These are phyloP conservation scores for Letharia columbiana DNA, from an alignment of 495 filamentous ascomycete species.

Conservation along the genomic window DNA sequence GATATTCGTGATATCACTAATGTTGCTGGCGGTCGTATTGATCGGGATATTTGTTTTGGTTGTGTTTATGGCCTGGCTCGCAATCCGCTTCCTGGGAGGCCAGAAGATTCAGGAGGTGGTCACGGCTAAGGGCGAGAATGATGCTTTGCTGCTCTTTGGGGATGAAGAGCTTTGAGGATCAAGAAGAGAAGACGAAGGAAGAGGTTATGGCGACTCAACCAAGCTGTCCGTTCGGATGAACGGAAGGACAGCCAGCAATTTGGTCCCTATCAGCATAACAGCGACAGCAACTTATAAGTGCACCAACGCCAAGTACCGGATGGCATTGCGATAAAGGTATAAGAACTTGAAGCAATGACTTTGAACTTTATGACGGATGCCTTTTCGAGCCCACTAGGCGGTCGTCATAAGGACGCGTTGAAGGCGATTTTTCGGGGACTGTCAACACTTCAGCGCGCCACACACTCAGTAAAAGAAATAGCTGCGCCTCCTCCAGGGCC, in stretches of 20 bases:
- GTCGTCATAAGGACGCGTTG: too few species aligned
- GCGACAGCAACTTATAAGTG: background rate
- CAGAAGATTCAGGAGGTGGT: background rate
- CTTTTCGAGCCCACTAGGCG: too few species aligned
- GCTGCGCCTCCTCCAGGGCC: too few species aligned
- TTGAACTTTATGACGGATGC: background rate
- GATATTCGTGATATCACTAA: background rate
- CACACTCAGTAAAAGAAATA: too few species aligned
- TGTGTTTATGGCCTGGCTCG: background rate
- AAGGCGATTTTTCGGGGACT: too few species aligned
- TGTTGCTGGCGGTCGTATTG: background rate
- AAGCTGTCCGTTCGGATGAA: background rate
- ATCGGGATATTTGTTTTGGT: background rate
- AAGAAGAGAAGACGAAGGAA: background rate
- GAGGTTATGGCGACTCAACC: background rate
- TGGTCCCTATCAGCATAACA: background rate
- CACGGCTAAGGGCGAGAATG: background rate
- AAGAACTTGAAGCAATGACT: too few species aligned
- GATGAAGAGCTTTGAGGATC: background rate
- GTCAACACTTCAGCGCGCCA: too few species aligned
- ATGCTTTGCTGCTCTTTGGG: constrained; percentile 3
- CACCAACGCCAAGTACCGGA: background rate
- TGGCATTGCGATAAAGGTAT: background rate
- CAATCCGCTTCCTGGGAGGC: background rate
- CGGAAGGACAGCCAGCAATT: background rate